Conservation (phyloP, 768 basidiomycete genomes). For the Boletus rex-veris region DNA sequence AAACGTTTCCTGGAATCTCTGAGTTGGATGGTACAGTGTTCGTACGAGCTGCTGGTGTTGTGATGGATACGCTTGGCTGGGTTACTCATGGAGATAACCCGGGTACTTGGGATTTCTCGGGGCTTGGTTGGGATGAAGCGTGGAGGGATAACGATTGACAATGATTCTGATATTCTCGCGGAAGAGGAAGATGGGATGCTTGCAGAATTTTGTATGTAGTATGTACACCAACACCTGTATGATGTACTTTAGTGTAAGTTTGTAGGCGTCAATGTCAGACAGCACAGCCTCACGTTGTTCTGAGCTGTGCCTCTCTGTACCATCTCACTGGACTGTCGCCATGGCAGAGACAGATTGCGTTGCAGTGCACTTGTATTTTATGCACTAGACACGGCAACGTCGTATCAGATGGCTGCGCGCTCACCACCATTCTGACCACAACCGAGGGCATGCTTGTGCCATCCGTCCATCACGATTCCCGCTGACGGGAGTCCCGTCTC, state of each 20-base stretch:
- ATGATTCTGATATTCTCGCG: background rate
- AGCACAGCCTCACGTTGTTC: too few species aligned
- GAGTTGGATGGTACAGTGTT: conserved; percentile 56
- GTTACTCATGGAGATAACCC: conserved; percentile 46
- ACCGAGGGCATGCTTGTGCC: background rate
- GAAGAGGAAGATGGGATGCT: background rate
- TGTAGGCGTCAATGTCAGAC: too few species aligned
- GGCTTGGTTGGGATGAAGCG: conserved; percentile 58
- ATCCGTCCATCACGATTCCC: background rate
- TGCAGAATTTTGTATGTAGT: too few species aligned
- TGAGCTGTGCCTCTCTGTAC: too few species aligned
- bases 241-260: too few species aligned
- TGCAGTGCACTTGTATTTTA: conserved; percentile 7
- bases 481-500: conserved; percentile 4
- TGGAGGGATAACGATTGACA: conserved; percentile 36
- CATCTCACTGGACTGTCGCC: conserved; percentile 7
- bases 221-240: too few species aligned
- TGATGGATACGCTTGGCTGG: conserved; percentile 58
- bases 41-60: conserved; percentile 51
- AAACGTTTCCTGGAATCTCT: conserved; percentile 44
- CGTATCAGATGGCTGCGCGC: too few species aligned
- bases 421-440: conserved; percentile 1
- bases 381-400: too few species aligned
- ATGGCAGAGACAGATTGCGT: conserved; percentile 10
- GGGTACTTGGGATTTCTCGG: conserved; percentile 54